Evolutionary conservation across 495 filamentous ascomycete genomes (phyloP).

Genomic region (Talaromyces nanjingensis): DNA sequence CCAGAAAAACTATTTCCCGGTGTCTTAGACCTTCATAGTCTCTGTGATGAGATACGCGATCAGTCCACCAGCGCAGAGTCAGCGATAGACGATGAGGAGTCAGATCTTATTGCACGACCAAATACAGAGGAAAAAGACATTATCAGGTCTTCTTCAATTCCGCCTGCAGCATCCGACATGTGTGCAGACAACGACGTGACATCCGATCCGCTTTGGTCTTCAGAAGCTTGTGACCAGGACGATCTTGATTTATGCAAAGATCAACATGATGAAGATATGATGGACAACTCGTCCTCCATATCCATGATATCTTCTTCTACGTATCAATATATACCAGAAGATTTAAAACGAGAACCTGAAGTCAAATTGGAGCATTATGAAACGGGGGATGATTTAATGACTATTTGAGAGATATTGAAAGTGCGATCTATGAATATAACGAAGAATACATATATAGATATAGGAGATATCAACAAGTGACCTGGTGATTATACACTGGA

Average conservation of each 20-base stretch:
- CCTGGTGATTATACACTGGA: too few species aligned
- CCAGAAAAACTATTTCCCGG: background rate
- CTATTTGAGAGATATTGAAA: background rate
- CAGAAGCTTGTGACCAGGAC: background rate
- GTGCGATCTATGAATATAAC: background rate
- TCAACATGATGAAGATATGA: background rate
- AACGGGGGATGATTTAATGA: background rate
- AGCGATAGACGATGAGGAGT: background rate
- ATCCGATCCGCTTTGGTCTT: background rate
- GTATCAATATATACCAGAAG: background rate
- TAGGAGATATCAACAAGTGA: background rate
- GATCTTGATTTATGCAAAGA: background rate
- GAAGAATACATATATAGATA: background rate
- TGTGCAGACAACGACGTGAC: background rate
- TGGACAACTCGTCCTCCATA: background rate
- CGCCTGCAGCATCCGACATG: background rate
- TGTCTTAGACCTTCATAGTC: background rate
- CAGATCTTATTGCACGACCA: background rate
- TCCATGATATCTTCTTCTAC: background rate
- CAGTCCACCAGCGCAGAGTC: background rate
- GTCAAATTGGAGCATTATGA: background rate
- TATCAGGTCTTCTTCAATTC: constrained; percentile 1
- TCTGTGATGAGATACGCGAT: too few species aligned
- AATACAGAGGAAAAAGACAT: background rate
- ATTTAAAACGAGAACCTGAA: background rate